A percentile compares a stretch with the other conserved stretches of the same genome.
phyloP scores from a whole-genome alignment of 2,329 filamentous ascomycete species.

The Colletotrichum siamense region DNA sequence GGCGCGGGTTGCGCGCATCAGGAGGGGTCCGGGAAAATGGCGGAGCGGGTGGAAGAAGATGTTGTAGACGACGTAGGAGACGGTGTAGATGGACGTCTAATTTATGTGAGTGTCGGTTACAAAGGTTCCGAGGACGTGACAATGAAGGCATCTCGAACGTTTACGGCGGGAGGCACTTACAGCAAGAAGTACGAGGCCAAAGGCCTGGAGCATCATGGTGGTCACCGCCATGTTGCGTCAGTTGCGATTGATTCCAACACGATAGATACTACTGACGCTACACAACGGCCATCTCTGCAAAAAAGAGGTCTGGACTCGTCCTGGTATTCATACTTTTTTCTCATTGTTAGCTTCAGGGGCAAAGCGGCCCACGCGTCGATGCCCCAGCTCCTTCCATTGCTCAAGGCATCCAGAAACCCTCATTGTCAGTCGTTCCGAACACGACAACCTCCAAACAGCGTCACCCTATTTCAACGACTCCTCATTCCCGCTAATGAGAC shows the following conservation, averaged over 20 bases:
- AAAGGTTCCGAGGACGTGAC: not conserved
- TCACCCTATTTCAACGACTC: not conserved
- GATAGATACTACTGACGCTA: not conserved
- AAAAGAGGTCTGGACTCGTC: not conserved
- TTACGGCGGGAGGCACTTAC: not conserved
- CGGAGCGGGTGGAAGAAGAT: slow-evolving; percentile 38
- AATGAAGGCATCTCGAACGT: not conserved
- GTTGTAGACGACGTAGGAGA: slow-evolving; percentile 29
- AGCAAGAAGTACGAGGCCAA: not conserved
- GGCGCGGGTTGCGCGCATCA: not conserved
- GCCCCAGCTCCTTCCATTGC: not conserved
- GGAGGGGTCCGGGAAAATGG: slow-evolving; percentile 32
- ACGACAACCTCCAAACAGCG: not conserved
- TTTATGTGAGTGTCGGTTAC: not conserved
- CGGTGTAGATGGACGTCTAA: not conserved
- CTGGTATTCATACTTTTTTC: not conserved
- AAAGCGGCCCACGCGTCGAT: not conserved
- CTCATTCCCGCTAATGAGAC: not conserved
- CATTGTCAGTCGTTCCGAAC: not conserved
- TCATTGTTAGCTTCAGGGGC: not conserved
- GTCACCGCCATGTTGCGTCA: not conserved
- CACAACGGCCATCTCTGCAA: not conserved
- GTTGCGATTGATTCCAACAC: not conserved
- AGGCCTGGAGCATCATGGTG: not conserved
- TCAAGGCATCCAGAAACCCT: not conserved